Evolutionary conservation across 331 rosid genomes (phyloP).

Genomic region (Stylosanthes scabra): DNA sequence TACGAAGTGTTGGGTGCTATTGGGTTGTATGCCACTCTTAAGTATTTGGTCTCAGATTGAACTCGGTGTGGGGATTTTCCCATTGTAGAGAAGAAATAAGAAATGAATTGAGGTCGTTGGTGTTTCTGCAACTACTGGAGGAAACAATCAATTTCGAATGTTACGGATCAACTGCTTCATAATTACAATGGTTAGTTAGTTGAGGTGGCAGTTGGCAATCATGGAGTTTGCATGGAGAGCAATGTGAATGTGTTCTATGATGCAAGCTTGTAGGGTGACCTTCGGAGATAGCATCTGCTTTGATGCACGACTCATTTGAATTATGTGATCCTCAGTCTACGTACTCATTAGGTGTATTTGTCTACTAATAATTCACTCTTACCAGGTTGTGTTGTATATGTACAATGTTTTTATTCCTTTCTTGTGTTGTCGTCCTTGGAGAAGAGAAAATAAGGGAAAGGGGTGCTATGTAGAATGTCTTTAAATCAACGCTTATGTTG

Average conservation of each 20-base stretch:
- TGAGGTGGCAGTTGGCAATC: background rate
- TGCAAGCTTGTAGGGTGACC: slow-evolving; percentile 31
- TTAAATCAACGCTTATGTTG: background rate
- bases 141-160: slow-evolving; percentile 22
- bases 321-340: slow-evolving; percentile 26
- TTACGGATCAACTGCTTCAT: slow-evolving; percentile 15
- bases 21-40: slow-evolving; percentile 18
- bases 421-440: slow-evolving; percentile 31
- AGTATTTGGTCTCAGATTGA: slow-evolving; percentile 31
- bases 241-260: slow-evolving; percentile 7
- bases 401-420: slow-evolving; percentile 32
- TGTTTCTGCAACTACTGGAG: slow-evolving; percentile 28
- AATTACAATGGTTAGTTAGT: slow-evolving; percentile 27
- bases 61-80: slow-evolving; percentile 22
- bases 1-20: slow-evolving; percentile 41
- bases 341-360: slow-evolving; percentile 29
- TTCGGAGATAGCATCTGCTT: slow-evolving; percentile 36
- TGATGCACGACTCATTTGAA: slow-evolving; percentile 29
- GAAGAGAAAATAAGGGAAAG: slow-evolving; percentile 4
- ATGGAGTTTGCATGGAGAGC: slow-evolving; percentile 30
- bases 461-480: slow-evolving; percentile 31
- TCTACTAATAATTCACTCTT: slow-evolving; percentile 28
- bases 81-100: slow-evolving; percentile 7
- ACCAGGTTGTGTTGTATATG: slow-evolving; percentile 35
- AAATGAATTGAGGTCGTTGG: background rate